Percentiles rank a stretch among this genome's conserved stretches.
phyloP scores from a whole-genome alignment of 345 rosid species.

The Salix viminalis region DNA sequence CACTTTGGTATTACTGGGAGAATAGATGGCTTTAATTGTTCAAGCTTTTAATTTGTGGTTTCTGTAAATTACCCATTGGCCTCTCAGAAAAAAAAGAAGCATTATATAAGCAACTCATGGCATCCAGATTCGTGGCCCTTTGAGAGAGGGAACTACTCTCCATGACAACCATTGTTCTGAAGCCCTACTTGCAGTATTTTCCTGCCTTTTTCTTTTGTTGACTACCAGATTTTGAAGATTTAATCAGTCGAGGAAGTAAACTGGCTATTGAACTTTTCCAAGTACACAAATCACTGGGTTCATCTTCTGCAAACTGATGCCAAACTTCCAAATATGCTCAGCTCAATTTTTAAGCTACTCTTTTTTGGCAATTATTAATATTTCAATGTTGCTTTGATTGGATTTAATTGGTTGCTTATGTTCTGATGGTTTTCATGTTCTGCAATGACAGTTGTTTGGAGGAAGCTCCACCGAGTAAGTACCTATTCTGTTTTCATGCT shows the following conservation, averaged over 20 bases:
- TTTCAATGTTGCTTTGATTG: background rate
- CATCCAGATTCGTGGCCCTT: too few species aligned
- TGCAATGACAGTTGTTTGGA: constrained; percentile 62
- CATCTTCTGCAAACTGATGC: background rate
- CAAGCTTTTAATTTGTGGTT: too few species aligned
- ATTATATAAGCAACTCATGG: too few species aligned
- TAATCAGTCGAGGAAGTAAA: background rate
- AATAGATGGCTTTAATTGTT: too few species aligned
- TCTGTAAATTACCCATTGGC: too few species aligned
- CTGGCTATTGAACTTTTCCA: background rate
- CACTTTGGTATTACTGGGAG: too few species aligned
- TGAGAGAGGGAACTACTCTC: background rate
- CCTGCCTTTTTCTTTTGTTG: background rate
- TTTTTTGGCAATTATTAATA: background rate
- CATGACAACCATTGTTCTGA: background rate
- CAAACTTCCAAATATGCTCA: background rate
- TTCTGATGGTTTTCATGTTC: constrained; percentile 32
- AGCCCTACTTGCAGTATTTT: background rate
- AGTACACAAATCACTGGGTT: background rate
- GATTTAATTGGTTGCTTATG: background rate
- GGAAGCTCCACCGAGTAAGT: constrained; percentile 62
- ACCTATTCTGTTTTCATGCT: background rate
- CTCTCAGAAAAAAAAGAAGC: too few species aligned
- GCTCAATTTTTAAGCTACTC: background rate
- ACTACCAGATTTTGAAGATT: background rate